These are phyloP conservation scores for Trichoderma parareesei DNA, from an alignment of 495 filamentous ascomycete genomes.

Conservation along the genomic window DNA sequence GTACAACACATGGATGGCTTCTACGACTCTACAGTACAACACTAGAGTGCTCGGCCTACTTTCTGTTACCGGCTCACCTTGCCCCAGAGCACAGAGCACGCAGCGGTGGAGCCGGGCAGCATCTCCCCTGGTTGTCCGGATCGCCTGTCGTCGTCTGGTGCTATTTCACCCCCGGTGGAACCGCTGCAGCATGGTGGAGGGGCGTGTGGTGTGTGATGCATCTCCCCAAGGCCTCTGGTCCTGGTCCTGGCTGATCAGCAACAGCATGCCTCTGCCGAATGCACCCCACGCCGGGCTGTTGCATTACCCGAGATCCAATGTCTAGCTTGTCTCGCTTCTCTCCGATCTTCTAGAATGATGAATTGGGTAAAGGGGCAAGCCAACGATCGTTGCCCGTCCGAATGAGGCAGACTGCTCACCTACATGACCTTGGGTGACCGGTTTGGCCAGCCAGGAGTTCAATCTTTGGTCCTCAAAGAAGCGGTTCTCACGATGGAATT, in stretches of 20 bases:
- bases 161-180: background rate
- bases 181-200: slow-evolving; percentile 6
- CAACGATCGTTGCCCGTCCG: background rate
- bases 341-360: background rate
- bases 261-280: slow-evolving; percentile 2
- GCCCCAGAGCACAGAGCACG: background rate
- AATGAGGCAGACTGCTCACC: background rate
- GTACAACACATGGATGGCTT: too few relatives aligned
- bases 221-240: background rate
- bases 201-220: slow-evolving; percentile 5
- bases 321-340: background rate
- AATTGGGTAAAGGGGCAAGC: background rate
- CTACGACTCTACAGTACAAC: too few relatives aligned
- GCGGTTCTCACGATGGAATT: background rate
- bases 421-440: background rate
- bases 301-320: background rate
- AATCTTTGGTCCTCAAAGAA: background rate
- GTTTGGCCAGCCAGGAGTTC: too few relatives aligned
- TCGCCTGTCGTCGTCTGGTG: background rate
- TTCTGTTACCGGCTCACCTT: too few relatives aligned
- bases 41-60: too few relatives aligned
- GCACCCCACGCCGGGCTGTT: slow-evolving; percentile 2
- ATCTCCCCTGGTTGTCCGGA: background rate
- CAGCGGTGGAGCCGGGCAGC: background rate
- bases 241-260: slow-evolving; percentile 2